phyloP scores from a whole-genome alignment of 139 green algal species.

The Chlamydomonas eustigma region DNA sequence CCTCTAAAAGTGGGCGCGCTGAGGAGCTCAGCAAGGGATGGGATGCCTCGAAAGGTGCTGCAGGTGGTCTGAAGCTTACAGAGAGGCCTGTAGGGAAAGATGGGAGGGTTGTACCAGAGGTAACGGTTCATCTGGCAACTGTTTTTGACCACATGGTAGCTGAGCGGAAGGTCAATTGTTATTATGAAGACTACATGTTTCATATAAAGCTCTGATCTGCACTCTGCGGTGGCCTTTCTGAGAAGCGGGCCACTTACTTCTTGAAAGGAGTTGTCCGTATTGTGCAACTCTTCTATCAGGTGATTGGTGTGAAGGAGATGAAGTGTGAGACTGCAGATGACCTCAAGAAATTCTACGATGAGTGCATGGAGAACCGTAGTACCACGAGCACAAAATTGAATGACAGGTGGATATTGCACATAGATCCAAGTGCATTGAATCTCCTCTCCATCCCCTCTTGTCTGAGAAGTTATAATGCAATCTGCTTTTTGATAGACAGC shows the following conservation, averaged over 20 bases:
- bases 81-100: slow-evolving; percentile 49
- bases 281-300: slow-evolving; percentile 21
- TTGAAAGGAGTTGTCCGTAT: neutral
- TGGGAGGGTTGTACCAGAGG: slow-evolving; percentile 49
- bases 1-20: slow-evolving; percentile 14
- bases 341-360: slow-evolving; percentile 51
- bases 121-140: slow-evolving; percentile 8
- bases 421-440: neutral
- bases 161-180: too few species aligned
- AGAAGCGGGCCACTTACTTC: too few species aligned
- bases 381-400: slow-evolving; percentile 64
- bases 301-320: slow-evolving; percentile 45
- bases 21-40: neutral
- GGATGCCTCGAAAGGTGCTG: neutral
- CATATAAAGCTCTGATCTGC: neutral
- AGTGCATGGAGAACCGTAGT: slow-evolving; percentile 55
- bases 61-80: slow-evolving; percentile 37
- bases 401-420: slow-evolving; percentile 25
- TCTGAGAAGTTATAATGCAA: too few species aligned
- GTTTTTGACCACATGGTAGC: too few species aligned
- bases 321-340: slow-evolving; percentile 30
- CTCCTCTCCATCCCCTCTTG: too few species aligned
- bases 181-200: neutral
- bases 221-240: too few species aligned
- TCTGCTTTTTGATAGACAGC: neutral